Percentiles rank a stretch among this genome's conserved stretches.
Conservation (phyloP, 2,329 filamentous ascomycete genomes). For the Penicillium corylophilum region DNA sequence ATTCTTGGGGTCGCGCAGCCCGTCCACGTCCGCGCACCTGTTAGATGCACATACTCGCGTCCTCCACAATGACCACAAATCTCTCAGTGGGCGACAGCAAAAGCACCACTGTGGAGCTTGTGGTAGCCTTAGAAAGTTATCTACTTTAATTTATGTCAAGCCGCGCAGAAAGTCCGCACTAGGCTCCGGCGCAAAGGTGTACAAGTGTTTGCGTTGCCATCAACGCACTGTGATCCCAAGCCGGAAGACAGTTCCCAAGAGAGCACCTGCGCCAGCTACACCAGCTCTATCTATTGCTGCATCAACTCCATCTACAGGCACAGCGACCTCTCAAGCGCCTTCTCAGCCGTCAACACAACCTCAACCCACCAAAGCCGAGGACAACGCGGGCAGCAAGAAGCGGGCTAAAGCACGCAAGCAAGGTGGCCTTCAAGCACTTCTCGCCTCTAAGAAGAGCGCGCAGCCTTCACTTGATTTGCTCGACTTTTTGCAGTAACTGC, state of each 20-base stretch:
- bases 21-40: slow-evolving; percentile 44
- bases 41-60: slow-evolving; percentile 38
- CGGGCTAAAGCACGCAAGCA: slow-evolving; percentile 56
- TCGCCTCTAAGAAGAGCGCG: slow-evolving; percentile 45
- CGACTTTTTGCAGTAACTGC: slow-evolving; percentile 51
- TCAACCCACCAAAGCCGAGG: slow-evolving; percentile 25
- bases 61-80: slow-evolving; percentile 34
- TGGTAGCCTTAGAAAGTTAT: slow-evolving; percentile 36
- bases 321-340: slow-evolving; percentile 5
- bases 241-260: slow-evolving; percentile 17
- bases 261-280: background rate
- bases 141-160: slow-evolving; percentile 29
- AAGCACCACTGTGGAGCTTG: slow-evolving; percentile 41
- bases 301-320: slow-evolving; percentile 3
- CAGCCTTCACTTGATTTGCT: slow-evolving; percentile 50
- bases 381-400: slow-evolving; percentile 54
- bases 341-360: slow-evolving; percentile 7
- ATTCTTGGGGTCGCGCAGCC: slow-evolving; percentile 31
- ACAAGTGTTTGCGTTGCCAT: slow-evolving; percentile 40
- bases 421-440: slow-evolving; percentile 53
- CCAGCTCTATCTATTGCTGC: slow-evolving; percentile 2
- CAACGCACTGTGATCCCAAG: slow-evolving; percentile 32
- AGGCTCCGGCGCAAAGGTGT: slow-evolving; percentile 29
- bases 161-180: slow-evolving; percentile 11
- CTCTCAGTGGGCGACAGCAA: slow-evolving; percentile 33